Base-by-base conservation (phyloP, 78 protist species). In the Guillardia theta region DNA sequence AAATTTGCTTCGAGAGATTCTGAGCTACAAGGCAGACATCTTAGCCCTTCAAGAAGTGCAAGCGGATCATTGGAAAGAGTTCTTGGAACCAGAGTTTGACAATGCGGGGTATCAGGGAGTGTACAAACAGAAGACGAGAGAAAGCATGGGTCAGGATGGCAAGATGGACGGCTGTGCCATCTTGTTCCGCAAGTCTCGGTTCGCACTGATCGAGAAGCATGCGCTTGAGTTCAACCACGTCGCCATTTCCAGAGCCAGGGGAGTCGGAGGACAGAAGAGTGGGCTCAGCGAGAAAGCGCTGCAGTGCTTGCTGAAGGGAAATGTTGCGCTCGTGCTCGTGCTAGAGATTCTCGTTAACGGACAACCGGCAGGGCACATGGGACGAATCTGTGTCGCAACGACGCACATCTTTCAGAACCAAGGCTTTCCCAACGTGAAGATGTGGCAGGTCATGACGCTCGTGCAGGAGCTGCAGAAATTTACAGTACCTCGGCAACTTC, bases 101-200 rank as follows among this genome's bases (percentile, higher is more conserved):
- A 27, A 30, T 9, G 93, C 93, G 4, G 93, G 93, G 33, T 78
- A 78, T 30, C 41, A 78, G 48, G 90, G 90, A n/a, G 90, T 78
- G 19, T 78, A 43, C 48, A 78, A 78, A 50, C 90, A 78, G 90
- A 78, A 78, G 48, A 78, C 90, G 33, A 46, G 90, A 4, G 90
- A 78, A 36, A 78, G 90, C 90, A 78, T 78, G 90, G 90, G 90
- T 18, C 90, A 78, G 90, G 90, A 78, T 36, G 90, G 90, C 90
- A 78, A 78, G 90, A 78, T 78, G 90, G 90, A 78, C 90, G 90
- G 90, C 46, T 78, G 90, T 36, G 90, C 90, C 24, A 78, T 78
- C 48, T 4, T 78, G 90, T 78, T n/a, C 48, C 45, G 48, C n/a
- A 78, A 43, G 53, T 43, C 45, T 6, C 90, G 90, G n/a, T 78